phyloP scores from a whole-genome alignment of 1,139 yeast genomes.

The Pichia terricola region DNA sequence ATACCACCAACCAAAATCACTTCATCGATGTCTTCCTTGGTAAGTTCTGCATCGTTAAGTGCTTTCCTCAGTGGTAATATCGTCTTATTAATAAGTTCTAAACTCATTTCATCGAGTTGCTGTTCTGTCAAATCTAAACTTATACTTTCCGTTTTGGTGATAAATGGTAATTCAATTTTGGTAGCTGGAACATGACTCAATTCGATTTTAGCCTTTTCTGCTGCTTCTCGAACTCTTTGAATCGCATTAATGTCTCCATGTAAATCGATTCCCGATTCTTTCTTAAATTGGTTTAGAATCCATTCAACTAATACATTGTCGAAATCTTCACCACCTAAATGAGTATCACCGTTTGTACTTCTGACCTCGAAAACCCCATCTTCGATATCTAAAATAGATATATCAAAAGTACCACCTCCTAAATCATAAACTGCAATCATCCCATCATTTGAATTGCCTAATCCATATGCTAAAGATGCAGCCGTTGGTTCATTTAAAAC shows the following conservation, averaged over 20 bases:
- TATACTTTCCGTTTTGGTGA: conserved; percentile 35
- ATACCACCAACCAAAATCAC: conserved; percentile 73
- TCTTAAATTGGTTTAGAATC: conserved; percentile 40
- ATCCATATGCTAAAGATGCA: conserved; percentile 73
- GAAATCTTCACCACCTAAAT: conserved; percentile 77
- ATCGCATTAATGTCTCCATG: conserved; percentile 38
- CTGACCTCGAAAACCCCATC: conserved; percentile 76
- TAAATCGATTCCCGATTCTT: conserved; percentile 36
- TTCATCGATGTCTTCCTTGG: conserved; percentile 55
- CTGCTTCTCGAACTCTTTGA: conserved; percentile 64
- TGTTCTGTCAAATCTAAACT: conserved; percentile 46
- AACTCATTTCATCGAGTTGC: conserved; percentile 53
- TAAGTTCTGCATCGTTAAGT: conserved; percentile 59
- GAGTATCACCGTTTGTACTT: conserved; percentile 80
- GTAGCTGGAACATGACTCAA: conserved; percentile 52
- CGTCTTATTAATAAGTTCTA: conserved; percentile 51
- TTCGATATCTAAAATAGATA: conserved; percentile 68
- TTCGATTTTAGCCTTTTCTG: conserved; percentile 64
- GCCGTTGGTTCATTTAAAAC: conserved; percentile 78
- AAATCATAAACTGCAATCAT: conserved; percentile 69
- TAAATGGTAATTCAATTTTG: conserved; percentile 55
- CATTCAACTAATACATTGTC: conserved; percentile 51
- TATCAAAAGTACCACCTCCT: conserved; percentile 82
- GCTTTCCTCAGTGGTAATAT: conserved; percentile 60
- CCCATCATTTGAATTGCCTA: conserved; percentile 50